Percentiles rank a stretch among this genome's conserved stretches.
Evolutionary conservation across 140 eudicot species (phyloP).

Genomic region (Cichorium intybus): DNA sequence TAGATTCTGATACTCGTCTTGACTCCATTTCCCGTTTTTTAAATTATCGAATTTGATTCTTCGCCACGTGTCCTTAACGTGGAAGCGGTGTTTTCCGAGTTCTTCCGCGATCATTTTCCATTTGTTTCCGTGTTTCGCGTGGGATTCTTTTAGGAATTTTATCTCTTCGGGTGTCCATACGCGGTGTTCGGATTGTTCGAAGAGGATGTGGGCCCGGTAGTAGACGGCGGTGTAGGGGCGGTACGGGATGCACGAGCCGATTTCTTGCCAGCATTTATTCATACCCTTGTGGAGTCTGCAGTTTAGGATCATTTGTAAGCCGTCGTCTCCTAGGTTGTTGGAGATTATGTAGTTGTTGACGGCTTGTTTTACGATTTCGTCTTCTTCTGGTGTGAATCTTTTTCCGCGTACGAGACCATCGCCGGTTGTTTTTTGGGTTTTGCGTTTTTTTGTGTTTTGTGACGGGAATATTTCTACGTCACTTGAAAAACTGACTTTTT

Average conservation of each 20-base stretch:
- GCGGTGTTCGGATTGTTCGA: conserved; percentile 37
- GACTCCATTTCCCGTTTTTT: conserved; percentile 58
- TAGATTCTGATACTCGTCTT: conserved; percentile 61
- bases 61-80: conserved; percentile 67
- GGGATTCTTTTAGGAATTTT: conserved; percentile 25
- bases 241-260: conserved; percentile 56
- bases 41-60: conserved; percentile 34
- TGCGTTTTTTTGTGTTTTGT: conserved; percentile 12
- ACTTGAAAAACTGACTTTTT: conserved; percentile 64
- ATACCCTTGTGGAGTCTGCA: conserved; percentile 30
- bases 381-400: conserved; percentile 81
- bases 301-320: conserved; percentile 52
- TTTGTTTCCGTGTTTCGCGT: conserved; percentile 42
- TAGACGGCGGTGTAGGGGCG: conserved; percentile 46
- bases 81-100: conserved; percentile 55
- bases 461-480: conserved; percentile 49
- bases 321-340: conserved; percentile 62
- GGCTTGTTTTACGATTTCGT: conserved; percentile 50
- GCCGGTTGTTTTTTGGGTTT: conserved; percentile 8
- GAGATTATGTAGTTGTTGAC: conserved; percentile 44
- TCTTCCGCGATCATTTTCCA: conserved; percentile 57
- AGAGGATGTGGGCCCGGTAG: conserved; percentile 60
- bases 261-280: conserved; percentile 68
- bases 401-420: conserved; percentile 49
- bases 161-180: conserved; percentile 65